These are phyloP conservation scores for Aspergillus calidoustus DNA, from an alignment of 2,329 filamentous ascomycete species.

Conservation along the genomic window DNA sequence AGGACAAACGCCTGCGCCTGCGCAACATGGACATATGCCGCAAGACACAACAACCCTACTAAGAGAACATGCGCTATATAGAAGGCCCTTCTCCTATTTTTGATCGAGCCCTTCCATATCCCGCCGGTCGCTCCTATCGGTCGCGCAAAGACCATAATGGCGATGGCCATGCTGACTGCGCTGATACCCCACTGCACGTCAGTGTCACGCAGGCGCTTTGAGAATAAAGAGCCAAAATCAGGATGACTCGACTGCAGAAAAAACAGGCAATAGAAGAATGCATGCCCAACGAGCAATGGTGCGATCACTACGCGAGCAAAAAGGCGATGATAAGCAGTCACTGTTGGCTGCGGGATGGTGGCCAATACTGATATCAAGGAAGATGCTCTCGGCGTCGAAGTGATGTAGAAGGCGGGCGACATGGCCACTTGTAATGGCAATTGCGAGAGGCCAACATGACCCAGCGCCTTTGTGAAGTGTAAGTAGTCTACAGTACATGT, in stretches of 20 bases:
- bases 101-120: conserved; percentile 25
- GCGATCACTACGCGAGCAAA: conserved; percentile 60
- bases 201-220: conserved; percentile 58
- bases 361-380: conserved; percentile 59
- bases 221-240: conserved; percentile 47
- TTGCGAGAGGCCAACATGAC: conserved; percentile 63
- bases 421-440: conserved; percentile 64
- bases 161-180: conserved; percentile 51
- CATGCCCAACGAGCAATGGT: conserved; percentile 57
- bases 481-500: conserved; percentile 57
- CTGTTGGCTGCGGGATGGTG: conserved; percentile 56
- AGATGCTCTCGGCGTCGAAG: conserved; percentile 51
- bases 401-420: conserved; percentile 42
- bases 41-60: conserved; percentile 53
- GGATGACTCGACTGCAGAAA: conserved; percentile 54
- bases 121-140: conserved; percentile 38
- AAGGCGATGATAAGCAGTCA: conserved; percentile 63
- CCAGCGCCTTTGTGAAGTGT: conserved; percentile 66
- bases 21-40: conserved; percentile 60
- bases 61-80: conserved; percentile 61
- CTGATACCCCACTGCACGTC: conserved; percentile 63
- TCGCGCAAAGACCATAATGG: conserved; percentile 56
- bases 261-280: conserved; percentile 61
- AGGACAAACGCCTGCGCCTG: conserved; percentile 60
- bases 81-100: conserved; percentile 52